These are phyloP conservation scores for Cyphellophora attinorum DNA, from an alignment of 2,329 filamentous ascomycete genomes.

Conservation along the genomic window DNA sequence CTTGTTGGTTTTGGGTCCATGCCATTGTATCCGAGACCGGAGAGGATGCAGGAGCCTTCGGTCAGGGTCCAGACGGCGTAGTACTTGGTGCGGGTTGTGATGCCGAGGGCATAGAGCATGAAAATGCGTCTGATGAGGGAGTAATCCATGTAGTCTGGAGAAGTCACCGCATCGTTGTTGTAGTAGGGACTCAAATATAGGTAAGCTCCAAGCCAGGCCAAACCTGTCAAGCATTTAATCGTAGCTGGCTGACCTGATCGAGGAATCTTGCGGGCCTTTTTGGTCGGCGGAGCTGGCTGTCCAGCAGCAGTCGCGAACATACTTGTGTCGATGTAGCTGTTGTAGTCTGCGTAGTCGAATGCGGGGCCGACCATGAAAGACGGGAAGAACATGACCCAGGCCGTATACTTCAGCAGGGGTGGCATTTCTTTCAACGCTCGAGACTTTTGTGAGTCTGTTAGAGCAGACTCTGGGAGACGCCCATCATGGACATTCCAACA, in stretches of 20 bases:
- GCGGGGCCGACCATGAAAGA: slow-evolving; percentile 80
- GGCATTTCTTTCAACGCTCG: slow-evolving; percentile 69
- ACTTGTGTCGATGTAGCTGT: slow-evolving; percentile 80
- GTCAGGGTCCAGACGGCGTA: slow-evolving; percentile 93
- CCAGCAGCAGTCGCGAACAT: slow-evolving; percentile 84
- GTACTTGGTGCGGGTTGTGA: slow-evolving; percentile 81
- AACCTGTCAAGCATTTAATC: slow-evolving; percentile 62
- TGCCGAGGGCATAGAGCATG: slow-evolving; percentile 71
- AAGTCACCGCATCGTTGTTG: slow-evolving; percentile 52
- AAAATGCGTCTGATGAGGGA: slow-evolving; percentile 64
- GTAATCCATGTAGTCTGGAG: slow-evolving; percentile 57
- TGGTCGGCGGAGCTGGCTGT: slow-evolving; percentile 71
- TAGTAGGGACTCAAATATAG: slow-evolving; percentile 63
- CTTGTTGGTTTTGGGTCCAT: slow-evolving; percentile 76
- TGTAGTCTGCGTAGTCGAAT: slow-evolving; percentile 91
- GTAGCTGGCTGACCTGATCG: slow-evolving; percentile 78
- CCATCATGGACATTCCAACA: slow-evolving; percentile 98
- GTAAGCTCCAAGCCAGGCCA: slow-evolving; percentile 72
- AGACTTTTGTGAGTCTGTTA: slow-evolving; percentile 82
- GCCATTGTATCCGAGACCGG: slow-evolving; percentile 89
- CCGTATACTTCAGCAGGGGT: slow-evolving; percentile 66
- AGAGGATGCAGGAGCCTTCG: slow-evolving; percentile 87
- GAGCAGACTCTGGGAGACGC: slow-evolving; percentile 62
- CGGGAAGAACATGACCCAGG: slow-evolving; percentile 93
- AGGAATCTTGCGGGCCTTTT: slow-evolving; percentile 86